phyloP scores from a whole-genome alignment of 2,329 filamentous ascomycete species.

The Fusarium mangiferae region DNA sequence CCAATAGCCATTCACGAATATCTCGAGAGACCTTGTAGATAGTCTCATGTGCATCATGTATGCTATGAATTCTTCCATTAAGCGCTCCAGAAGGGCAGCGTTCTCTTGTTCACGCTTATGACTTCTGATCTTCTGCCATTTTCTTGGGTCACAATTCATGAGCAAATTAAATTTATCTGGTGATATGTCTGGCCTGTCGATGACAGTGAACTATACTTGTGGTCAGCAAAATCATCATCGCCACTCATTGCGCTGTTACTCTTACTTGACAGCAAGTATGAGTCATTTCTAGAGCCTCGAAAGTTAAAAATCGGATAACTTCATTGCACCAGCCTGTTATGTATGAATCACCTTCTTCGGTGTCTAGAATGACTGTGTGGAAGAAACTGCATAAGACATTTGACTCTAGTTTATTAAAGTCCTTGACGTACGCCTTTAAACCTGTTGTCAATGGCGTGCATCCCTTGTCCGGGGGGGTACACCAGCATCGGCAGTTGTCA shows the following conservation, averaged over 20 bases:
- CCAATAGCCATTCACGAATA: neutral
- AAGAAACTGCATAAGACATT: rapidly evolving
- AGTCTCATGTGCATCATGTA: neutral
- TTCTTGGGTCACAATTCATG: rapidly evolving
- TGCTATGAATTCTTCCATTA: neutral
- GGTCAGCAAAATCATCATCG: rapidly evolving
- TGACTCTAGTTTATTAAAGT: rapidly evolving
- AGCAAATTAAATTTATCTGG: rapidly evolving
- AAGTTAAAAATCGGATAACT: neutral
- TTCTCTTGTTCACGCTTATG: neutral
- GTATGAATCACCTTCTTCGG: rapidly evolving
- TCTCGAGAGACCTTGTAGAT: rapidly evolving
- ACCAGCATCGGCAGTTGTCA: neutral
- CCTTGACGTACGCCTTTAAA: neutral
- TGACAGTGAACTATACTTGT: rapidly evolving
- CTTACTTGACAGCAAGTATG: neutral
- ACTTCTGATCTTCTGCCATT: neutral
- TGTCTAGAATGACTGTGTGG: neutral
- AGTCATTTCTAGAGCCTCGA: neutral
- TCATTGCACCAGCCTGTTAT: rapidly evolving
- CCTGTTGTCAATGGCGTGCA: neutral
- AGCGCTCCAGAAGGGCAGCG: rapidly evolving
- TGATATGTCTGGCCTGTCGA: rapidly evolving
- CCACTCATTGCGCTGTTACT: rapidly evolving
- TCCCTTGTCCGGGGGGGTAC: rapidly evolving